phyloP scores from a whole-genome alignment of 2,329 filamentous ascomycete species.

The Mycocentrospora acerina region DNA sequence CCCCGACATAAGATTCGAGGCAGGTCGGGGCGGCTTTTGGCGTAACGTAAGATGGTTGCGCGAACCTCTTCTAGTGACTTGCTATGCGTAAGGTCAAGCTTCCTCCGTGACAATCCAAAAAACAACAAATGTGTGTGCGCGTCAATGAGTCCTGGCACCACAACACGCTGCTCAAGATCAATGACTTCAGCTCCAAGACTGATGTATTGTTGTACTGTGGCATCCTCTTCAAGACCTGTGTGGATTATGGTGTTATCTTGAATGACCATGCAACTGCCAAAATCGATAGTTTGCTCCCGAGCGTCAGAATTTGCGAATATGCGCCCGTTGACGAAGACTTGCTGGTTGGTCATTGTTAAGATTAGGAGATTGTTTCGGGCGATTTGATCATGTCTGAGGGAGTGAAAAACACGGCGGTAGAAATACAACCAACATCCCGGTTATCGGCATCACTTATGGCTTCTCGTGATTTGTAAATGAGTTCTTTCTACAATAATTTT shows the following conservation, averaged over 20 bases:
- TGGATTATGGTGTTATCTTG: slow-evolving; percentile 6
- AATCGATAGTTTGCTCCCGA: slow-evolving; percentile 1
- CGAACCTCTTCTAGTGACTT: slow-evolving; percentile 49
- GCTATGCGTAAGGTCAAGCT: slow-evolving; percentile 49
- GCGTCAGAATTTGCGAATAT: slow-evolving; percentile 6
- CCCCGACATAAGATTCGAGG: slow-evolving; percentile 51
- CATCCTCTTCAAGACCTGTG: slow-evolving; percentile 3
- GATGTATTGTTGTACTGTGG: slow-evolving; percentile 2
- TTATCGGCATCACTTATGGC: too few relatives aligned
- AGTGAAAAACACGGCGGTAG: too few relatives aligned
- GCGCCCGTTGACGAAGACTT: slow-evolving; percentile 10
- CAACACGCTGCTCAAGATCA: slow-evolving; percentile 37
- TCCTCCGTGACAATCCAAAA: slow-evolving; percentile 53
- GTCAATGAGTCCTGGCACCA: slow-evolving; percentile 57
- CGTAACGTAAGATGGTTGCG: slow-evolving; percentile 45
- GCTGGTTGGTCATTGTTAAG: slow-evolving; percentile 5
- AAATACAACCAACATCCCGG: too few relatives aligned
- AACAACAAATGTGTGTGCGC: slow-evolving; percentile 57
- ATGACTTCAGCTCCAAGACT: slow-evolving; percentile 5
- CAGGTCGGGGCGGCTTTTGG: slow-evolving; percentile 43
- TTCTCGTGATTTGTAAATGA: too few relatives aligned
- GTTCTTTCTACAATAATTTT: too few relatives aligned
- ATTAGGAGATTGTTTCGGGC: too few relatives aligned
- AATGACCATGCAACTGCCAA: slow-evolving; percentile 9
- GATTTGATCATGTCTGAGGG: too few relatives aligned